phyloP scores from a whole-genome alignment of 495 filamentous ascomycete genomes.

The Aspergillus avenaceus region DNA sequence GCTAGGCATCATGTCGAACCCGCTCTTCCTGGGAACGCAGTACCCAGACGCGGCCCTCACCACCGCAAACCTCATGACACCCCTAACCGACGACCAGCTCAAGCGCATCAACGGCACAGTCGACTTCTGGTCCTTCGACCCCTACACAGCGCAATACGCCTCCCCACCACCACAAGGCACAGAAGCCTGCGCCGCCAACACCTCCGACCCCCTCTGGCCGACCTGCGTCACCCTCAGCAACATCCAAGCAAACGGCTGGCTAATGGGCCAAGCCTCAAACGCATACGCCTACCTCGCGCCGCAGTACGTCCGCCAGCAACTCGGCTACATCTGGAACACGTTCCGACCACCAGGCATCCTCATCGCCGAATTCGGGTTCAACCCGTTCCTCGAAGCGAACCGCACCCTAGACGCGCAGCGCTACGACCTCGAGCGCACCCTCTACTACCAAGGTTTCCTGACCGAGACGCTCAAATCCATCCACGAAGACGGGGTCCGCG shows the following conservation, averaged over 20 bases:
- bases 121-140: slow-evolving; percentile 45
- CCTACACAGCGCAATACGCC: slow-evolving; percentile 41
- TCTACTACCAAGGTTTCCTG: slow-evolving; percentile 40
- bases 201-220: slow-evolving; percentile 29
- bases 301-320: slow-evolving; percentile 37
- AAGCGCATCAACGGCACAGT: slow-evolving; percentile 28
- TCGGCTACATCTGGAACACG: slow-evolving; percentile 41
- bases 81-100: slow-evolving; percentile 31
- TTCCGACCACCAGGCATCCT: slow-evolving; percentile 31
- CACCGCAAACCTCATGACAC: slow-evolving; percentile 21
- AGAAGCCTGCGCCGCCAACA: slow-evolving; percentile 24
- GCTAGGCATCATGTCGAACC: slow-evolving; percentile 35
- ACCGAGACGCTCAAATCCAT: slow-evolving; percentile 41
- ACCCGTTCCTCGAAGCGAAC: slow-evolving; percentile 25
- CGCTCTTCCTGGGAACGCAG: slow-evolving; percentile 38
- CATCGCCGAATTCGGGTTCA: slow-evolving; percentile 40
- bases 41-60: slow-evolving; percentile 32
- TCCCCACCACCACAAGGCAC: slow-evolving; percentile 32
- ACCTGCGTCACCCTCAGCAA: slow-evolving; percentile 36
- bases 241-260: slow-evolving; percentile 34
- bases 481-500: slow-evolving; percentile 40
- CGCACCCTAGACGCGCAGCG: slow-evolving; percentile 31
- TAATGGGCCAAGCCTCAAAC: slow-evolving; percentile 37
- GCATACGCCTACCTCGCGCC: slow-evolving; percentile 40
- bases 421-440: slow-evolving; percentile 34